A percentile compares a stretch with the other conserved stretches of the same genome.
phyloP scores from a whole-genome alignment of 768 basidiomycete species.

The Suillus variegatus region DNA sequence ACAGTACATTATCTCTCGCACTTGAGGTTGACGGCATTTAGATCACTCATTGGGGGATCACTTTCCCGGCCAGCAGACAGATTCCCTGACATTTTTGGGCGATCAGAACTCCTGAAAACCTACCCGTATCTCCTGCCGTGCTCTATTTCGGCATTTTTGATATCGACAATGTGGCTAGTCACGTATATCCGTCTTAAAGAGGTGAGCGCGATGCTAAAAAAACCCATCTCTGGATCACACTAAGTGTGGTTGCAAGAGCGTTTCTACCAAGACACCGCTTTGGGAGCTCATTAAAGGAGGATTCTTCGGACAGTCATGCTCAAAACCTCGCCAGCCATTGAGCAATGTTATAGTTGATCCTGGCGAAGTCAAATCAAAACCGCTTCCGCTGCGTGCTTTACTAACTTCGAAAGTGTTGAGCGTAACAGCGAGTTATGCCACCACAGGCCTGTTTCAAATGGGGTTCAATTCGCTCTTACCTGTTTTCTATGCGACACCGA shows the following conservation, averaged over 20 bases:
- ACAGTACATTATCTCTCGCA: neutral
- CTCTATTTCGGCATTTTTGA: slow-evolving; percentile 57
- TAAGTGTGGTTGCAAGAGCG: neutral
- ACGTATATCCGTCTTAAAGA: slow-evolving; percentile 57
- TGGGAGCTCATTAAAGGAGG: neutral
- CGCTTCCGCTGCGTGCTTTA: slow-evolving; percentile 49
- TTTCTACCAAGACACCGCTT: neutral
- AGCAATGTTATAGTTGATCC: neutral
- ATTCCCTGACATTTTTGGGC: slow-evolving; percentile 62
- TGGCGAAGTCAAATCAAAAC: slow-evolving; percentile 12
- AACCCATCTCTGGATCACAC: neutral
- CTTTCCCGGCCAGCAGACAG: slow-evolving; percentile 65
- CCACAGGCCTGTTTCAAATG: slow-evolving; percentile 64
- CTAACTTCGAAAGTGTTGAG: slow-evolving; percentile 56
- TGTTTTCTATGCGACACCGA: slow-evolving; percentile 32
- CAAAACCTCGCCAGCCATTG: neutral
- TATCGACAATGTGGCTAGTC: slow-evolving; percentile 49
- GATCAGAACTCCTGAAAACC: slow-evolving; percentile 52
- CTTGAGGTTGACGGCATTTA: slow-evolving; percentile 23
- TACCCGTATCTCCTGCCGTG: slow-evolving; percentile 79
- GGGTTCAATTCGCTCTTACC: slow-evolving; percentile 49
- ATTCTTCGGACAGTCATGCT: neutral
- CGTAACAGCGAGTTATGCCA: slow-evolving; percentile 61
- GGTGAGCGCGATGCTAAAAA: slow-evolving; percentile 25
- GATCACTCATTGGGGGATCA: slow-evolving; percentile 60